A percentile compares a stretch with the other conserved stretches of the same genome.
phyloP scores from a whole-genome alignment of 164 flowering plant genomes.

The Sedum album region DNA sequence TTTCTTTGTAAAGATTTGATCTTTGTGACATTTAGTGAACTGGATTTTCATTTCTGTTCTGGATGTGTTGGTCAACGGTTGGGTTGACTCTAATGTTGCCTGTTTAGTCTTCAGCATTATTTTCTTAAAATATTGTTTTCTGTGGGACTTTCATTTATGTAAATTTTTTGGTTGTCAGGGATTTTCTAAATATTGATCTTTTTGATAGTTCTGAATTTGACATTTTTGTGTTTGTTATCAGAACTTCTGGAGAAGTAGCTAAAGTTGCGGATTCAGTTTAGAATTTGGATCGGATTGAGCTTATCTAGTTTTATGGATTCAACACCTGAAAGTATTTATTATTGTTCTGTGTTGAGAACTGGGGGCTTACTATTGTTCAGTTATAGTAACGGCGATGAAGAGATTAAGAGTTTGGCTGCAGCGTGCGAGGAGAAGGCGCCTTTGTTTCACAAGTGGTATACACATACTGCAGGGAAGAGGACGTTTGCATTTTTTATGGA shows the following conservation, averaged over 20 bases:
- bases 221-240: too few species aligned
- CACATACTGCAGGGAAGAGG: conserved; percentile 38
- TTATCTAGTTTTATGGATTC: too few species aligned
- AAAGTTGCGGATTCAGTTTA: too few species aligned
- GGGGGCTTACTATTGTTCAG: conserved; percentile 26
- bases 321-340: conserved; percentile 34
- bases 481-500: conserved; percentile 65
- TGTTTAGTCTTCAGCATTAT: not conserved
- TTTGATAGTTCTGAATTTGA: too few species aligned
- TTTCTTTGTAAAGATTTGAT: not conserved
- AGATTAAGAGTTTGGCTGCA: conserved; percentile 50
- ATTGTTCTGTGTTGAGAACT: conserved; percentile 55
- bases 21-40: not conserved
- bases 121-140: too few species aligned
- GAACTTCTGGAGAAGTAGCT: too few species aligned
- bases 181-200: too few species aligned
- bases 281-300: too few species aligned
- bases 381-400: conserved; percentile 38
- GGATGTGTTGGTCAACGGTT: not conserved
- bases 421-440: conserved; percentile 58
- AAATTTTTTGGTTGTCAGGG: too few species aligned
- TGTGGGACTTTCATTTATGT: too few species aligned
- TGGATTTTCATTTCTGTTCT: not conserved
- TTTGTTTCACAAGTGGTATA: conserved; percentile 56
- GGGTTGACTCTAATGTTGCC: not conserved